phyloP scores from a whole-genome alignment of 306 rosid species.

The Cucumis sativus region DNA sequence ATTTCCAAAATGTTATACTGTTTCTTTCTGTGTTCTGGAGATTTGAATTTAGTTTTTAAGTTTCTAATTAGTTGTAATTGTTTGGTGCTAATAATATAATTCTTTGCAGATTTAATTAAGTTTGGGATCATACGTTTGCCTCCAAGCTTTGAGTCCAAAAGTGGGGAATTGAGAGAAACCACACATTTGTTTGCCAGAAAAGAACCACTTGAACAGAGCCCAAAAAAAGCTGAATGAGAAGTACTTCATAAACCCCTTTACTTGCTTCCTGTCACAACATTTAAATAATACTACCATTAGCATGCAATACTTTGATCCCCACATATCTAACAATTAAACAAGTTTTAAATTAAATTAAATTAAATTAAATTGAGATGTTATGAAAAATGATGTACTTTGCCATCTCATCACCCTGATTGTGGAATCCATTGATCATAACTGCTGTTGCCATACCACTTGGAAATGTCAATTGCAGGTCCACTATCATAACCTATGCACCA shows the following conservation, averaged over 20 bases:
- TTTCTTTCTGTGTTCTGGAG: too few relatives aligned
- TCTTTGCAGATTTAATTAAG: too few relatives aligned
- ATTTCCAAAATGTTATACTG: too few relatives aligned
- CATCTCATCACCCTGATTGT: constrained; percentile 71
- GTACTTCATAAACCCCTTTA: constrained; percentile 59
- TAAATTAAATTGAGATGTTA: not conserved
- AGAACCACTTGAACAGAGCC: constrained; percentile 92
- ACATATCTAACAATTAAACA: too few relatives aligned
- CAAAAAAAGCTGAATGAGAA: constrained; percentile 69
- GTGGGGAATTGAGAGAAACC: constrained; percentile 78
- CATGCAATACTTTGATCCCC: not conserved
- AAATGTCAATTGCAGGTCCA: constrained; percentile 71
- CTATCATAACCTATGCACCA: constrained; percentile 62
- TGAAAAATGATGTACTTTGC: constrained; percentile 33
- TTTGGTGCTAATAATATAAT: too few relatives aligned
- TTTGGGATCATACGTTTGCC: constrained; percentile 27
- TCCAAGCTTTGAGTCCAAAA: constrained; percentile 87
- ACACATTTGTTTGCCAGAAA: constrained; percentile 51
- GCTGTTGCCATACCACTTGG: constrained; percentile 93
- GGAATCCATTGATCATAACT: constrained; percentile 88
- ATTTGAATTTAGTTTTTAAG: too few relatives aligned
- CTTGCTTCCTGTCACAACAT: constrained; percentile 53
- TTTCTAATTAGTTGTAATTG: too few relatives aligned
- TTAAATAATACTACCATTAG: not conserved
- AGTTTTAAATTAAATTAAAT: not conserved